Base-by-base conservation (phyloP, 495 filamentous ascomycete genomes). In the Penicillium canescens region DNA sequence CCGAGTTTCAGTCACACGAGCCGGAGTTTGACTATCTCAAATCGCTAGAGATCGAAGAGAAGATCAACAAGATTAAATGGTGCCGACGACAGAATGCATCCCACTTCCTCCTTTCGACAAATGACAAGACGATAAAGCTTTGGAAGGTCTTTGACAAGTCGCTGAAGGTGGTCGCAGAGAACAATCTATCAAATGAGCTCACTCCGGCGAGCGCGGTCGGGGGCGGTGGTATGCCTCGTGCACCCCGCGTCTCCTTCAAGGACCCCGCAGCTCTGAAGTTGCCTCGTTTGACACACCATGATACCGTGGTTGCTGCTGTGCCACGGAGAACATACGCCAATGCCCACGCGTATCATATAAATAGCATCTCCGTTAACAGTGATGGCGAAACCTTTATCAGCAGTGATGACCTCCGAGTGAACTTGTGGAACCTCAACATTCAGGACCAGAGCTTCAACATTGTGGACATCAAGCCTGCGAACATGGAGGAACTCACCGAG, bases 41-140 rank as follows among this genome's bases (percentile, higher is more conserved):
- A 77, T 98, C 94, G 18, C 81, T 98, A 53, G 94, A 98, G 77
- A 98, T 98, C 61, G 94, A 98, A 82, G 94, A 98, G 76, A 98
- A 98, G 79, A 98, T 98, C 82, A 98, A 98, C 82, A 98, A 98
- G 80, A 98, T 98, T 74, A 98, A 98, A 78, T 98, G 94, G 94
- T 98, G 94, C 72, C 86, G 89, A 63, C 85, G 94, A 73, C 92
- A 96, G 71, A 98, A 98, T 80, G 89, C 94, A 55, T 96, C 94
- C 34, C 94, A 98, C 75, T 98, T 96, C 72, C 86, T 98, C 23
- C 86, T 98, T 40, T 98, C 94, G 10, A 98, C 94, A 50, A 98
- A 98, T 70, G 94, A 98, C 78, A 98, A 98, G 77, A 98, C 94
- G 38, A 98, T 98, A 82, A 98, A 98, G 79, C 80, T 98, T 54